Conservation (phyloP, 129 eudicot species). For the Flaveria linearis region DNA sequence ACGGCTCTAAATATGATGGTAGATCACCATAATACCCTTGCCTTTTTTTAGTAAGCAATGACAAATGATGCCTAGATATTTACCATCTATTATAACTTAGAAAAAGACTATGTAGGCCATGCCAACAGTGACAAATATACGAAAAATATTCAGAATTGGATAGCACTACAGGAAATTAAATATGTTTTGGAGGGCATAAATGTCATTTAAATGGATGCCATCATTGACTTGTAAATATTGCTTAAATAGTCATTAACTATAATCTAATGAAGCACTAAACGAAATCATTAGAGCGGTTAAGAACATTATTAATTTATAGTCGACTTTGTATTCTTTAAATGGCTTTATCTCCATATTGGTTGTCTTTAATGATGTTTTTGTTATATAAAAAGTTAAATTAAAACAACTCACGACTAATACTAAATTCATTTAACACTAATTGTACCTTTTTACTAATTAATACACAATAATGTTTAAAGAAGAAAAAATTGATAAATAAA, state of each 20-base stretch:
- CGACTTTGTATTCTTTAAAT: slow-evolving; percentile 23
- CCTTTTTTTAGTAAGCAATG: slow-evolving; percentile 20
- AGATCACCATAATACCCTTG: slow-evolving; percentile 21
- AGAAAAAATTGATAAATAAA: neutral
- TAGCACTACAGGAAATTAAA: slow-evolving; percentile 12
- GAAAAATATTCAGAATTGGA: slow-evolving; percentile 15
- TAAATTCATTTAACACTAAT: neutral
- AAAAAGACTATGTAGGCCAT: slow-evolving; percentile 28
- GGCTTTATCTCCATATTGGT: slow-evolving; percentile 27
- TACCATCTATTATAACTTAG: slow-evolving; percentile 1
- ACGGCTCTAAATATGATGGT: neutral
- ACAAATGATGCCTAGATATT: slow-evolving; percentile 29
- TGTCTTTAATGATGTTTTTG: slow-evolving; percentile 18
- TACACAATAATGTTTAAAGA: neutral
- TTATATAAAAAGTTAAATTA: neutral
- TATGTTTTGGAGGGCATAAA: slow-evolving; percentile 23
- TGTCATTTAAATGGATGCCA: slow-evolving; percentile 15
- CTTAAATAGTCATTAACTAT: slow-evolving; percentile 23
- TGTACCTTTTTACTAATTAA: neutral
- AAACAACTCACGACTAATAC: neutral
- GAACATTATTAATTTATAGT: slow-evolving; percentile 25
- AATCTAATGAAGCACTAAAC: slow-evolving; percentile 32
- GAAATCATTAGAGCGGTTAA: slow-evolving; percentile 29
- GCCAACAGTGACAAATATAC: slow-evolving; percentile 31
- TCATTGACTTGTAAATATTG: slow-evolving; percentile 34